Evolutionary conservation across 108 stramenopile genomes (phyloP).

Genomic region (Pseudonitzschia pungens): DNA sequence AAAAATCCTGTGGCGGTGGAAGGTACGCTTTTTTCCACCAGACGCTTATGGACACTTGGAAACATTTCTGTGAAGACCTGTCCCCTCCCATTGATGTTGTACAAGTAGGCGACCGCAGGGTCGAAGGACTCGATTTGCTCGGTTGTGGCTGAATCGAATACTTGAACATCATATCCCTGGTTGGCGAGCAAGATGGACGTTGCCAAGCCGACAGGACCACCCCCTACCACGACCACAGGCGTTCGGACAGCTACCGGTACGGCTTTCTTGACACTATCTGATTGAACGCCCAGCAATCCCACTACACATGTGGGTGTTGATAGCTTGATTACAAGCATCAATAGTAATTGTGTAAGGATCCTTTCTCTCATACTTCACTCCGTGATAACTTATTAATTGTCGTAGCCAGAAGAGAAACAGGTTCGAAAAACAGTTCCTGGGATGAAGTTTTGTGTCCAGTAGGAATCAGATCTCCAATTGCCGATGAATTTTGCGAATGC

Average conservation of each 20-base stretch:
- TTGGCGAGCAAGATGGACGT: slow-evolving; percentile 45
- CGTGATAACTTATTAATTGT: too few relatives aligned
- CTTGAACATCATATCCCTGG: slow-evolving; percentile 47
- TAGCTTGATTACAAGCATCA: too few relatives aligned
- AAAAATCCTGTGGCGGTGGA: slow-evolving; percentile 7
- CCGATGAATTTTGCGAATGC: too few relatives aligned
- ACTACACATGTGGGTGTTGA: too few relatives aligned
- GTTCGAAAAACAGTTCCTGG: too few relatives aligned
- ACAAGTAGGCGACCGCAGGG: slow-evolving; percentile 56
- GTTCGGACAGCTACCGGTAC: background rate
- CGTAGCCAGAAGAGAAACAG: too few relatives aligned
- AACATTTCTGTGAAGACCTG: slow-evolving; percentile 21
- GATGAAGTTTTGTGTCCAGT: too few relatives aligned
- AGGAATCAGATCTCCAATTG: too few relatives aligned
- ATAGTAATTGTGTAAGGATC: too few relatives aligned
- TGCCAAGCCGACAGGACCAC: slow-evolving; percentile 54
- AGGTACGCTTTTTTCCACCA: slow-evolving; percentile 2
- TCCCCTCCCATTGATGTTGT: slow-evolving; percentile 59
- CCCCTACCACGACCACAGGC: slow-evolving; percentile 38
- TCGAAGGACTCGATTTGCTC: slow-evolving; percentile 27
- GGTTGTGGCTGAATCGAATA: slow-evolving; percentile 36
- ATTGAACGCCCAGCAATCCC: too few relatives aligned
- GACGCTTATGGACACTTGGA: background rate
- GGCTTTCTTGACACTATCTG: too few relatives aligned
- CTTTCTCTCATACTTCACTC: too few relatives aligned